Evolutionary conservation across 177 flowering plant species (phyloP).

Genomic region (Telopea speciosissima): DNA sequence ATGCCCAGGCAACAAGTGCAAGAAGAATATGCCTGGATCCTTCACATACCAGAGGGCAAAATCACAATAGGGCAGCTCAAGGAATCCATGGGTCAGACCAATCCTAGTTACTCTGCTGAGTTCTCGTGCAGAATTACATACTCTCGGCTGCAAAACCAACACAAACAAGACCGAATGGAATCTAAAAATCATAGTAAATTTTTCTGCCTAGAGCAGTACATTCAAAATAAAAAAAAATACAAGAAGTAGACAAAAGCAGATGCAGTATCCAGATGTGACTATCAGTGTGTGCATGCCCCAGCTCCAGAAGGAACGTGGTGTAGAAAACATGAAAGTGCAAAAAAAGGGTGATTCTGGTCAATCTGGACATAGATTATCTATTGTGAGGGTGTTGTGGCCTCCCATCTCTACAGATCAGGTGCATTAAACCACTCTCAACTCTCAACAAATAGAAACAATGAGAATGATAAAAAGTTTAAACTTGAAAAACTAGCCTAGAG

Average conservation of each 20-base stretch:
- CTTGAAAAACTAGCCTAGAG: no score
- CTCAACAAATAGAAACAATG: no score
- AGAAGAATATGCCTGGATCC: neutral
- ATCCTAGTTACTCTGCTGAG: constrained; percentile 22
- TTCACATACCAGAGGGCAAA: neutral
- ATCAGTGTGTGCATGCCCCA: no score
- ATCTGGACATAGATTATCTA: no score
- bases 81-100: neutral
- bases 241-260: neutral
- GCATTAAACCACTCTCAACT: no score
- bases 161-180: neutral
- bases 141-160: constrained; percentile 51
- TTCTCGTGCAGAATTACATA: constrained; percentile 65
- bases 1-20: neutral
- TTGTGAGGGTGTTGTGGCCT: no score
- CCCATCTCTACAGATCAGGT: no score
- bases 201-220: neutral
- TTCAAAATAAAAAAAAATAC: no score
- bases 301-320: neutral
- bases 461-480: no score
- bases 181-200: no score
- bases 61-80: neutral
- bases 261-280: no score
- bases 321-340: neutral
- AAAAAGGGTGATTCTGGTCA: no score